A percentile compares a stretch with the other conserved stretches of the same genome.
phyloP scores from a whole-genome alignment of 2,329 filamentous ascomycete genomes.

The Dothidotthia symphoricarpi region DNA sequence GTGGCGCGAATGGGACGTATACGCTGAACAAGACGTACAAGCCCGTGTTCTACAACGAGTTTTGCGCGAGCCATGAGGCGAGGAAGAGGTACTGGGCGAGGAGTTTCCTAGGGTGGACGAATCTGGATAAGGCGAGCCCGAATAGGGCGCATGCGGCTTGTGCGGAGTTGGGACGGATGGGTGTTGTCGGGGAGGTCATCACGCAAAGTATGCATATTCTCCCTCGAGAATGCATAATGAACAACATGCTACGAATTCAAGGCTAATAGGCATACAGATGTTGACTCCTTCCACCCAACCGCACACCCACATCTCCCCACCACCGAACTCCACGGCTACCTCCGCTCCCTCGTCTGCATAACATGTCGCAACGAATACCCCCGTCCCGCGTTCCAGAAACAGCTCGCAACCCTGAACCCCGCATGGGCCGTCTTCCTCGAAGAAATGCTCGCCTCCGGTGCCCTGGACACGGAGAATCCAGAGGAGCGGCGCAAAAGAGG shows the following conservation, averaged over 20 bases:
- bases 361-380: conserved; percentile 72
- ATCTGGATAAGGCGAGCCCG: conserved; percentile 71
- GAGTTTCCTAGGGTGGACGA: conserved; percentile 90
- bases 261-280: conserved; percentile 51
- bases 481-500: conserved; percentile 65
- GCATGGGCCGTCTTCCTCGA: conserved; percentile 76
- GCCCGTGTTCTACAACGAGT: conserved; percentile 92
- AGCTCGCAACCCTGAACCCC: conserved; percentile 77
- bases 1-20: conserved; percentile 87
- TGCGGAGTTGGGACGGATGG: conserved; percentile 66
- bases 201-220: conserved; percentile 68
- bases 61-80: conserved; percentile 74
- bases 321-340: conserved; percentile 86
- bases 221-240: neutral
- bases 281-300: conserved; percentile 84
- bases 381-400: conserved; percentile 71
- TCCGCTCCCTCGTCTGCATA: conserved; percentile 76
- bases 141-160: conserved; percentile 80
- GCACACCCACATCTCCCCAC: conserved; percentile 74
- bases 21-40: conserved; percentile 85
- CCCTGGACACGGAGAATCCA: conserved; percentile 74
- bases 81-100: conserved; percentile 94
- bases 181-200: conserved; percentile 72
- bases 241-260: neutral
- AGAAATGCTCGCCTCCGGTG: conserved; percentile 69